Percentiles rank a stretch among this genome's conserved stretches.
Evolutionary conservation across 2,329 filamentous ascomycete genomes (phyloP).

Genomic region (Cladobotryum mycophilum): DNA sequence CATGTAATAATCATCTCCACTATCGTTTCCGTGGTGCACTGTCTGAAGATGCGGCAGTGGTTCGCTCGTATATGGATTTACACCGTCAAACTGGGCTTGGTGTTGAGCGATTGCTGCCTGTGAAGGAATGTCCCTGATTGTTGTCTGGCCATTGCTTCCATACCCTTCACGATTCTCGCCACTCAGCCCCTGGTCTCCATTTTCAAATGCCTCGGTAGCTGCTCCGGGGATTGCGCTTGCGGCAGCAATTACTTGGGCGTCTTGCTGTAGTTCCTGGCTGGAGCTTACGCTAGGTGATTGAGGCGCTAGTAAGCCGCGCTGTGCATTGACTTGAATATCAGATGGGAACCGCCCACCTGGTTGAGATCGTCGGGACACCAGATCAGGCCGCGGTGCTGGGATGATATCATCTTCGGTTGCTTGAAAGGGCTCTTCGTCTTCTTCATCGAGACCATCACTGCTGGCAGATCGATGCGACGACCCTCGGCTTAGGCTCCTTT

Average conservation of each 20-base stretch:
- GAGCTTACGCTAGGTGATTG: conserved; percentile 78
- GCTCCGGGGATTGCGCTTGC: conserved; percentile 44
- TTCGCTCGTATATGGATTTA: conserved; percentile 52
- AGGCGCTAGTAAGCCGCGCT: conserved; percentile 73
- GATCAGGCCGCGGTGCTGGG: conserved; percentile 44
- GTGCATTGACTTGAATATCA: conserved; percentile 75
- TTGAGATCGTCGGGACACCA: conserved; percentile 62
- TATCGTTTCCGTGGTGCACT: conserved; percentile 12
- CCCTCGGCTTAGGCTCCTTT: conserved; percentile 66
- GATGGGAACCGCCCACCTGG: conserved; percentile 96
- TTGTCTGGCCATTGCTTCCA: conserved; percentile 38
- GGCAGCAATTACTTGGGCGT: conserved; percentile 54
- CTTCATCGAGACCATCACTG: conserved; percentile 74
- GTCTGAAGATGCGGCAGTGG: conserved; percentile 24
- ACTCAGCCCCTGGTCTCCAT: conserved; percentile 27
- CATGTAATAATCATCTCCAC: conserved; percentile 8
- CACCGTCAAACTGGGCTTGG: conserved; percentile 47
- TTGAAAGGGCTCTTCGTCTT: conserved; percentile 59
- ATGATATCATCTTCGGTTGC: conserved; percentile 39
- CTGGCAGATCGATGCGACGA: conserved; percentile 56
- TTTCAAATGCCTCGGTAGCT: conserved; percentile 21
- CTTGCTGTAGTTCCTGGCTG: conserved; percentile 41
- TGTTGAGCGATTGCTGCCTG: conserved; percentile 45
- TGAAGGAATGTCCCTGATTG: conserved; percentile 44
- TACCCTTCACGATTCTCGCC: conserved; percentile 31